phyloP scores from a whole-genome alignment of 768 basidiomycete species.

The Lactifluus piperatus region DNA sequence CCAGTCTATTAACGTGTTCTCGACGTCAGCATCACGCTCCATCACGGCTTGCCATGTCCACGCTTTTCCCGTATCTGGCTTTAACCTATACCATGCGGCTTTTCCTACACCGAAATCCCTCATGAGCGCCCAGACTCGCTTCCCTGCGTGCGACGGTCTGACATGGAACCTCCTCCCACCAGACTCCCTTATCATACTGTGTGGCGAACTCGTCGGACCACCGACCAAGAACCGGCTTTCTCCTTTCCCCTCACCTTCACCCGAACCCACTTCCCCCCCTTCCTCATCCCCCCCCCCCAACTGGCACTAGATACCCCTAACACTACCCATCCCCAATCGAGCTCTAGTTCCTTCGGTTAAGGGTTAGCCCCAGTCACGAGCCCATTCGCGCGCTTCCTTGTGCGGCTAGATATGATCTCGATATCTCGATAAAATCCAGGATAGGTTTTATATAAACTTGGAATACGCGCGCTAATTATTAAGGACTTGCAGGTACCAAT shows the following conservation, averaged over 20 bases:
- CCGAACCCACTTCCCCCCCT: neutral
- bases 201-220: conserved; percentile 12
- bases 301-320: neutral
- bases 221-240: neutral
- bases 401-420: conserved; percentile 17
- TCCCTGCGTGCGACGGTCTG: conserved; percentile 13
- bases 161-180: conserved; percentile 2
- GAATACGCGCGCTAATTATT: neutral
- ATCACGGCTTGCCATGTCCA: neutral
- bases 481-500: conserved; percentile 11
- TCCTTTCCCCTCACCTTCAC: neutral
- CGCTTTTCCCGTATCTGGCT: neutral
- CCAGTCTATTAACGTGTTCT: neutral
- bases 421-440: conserved; percentile 9
- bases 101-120: neutral
- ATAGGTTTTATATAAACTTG: neutral
- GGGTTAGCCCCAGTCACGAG: conserved; percentile 17
- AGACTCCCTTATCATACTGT: neutral
- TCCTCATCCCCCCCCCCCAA: neutral
- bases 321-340: conserved; percentile 1
- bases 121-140: conserved; percentile 4
- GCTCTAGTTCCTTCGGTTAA: conserved; percentile 12
- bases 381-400: neutral
- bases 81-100: neutral
- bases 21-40: conserved; percentile 13